phyloP scores from a whole-genome alignment of 179 eudicot genomes.

The Beta macrorhiza region DNA sequence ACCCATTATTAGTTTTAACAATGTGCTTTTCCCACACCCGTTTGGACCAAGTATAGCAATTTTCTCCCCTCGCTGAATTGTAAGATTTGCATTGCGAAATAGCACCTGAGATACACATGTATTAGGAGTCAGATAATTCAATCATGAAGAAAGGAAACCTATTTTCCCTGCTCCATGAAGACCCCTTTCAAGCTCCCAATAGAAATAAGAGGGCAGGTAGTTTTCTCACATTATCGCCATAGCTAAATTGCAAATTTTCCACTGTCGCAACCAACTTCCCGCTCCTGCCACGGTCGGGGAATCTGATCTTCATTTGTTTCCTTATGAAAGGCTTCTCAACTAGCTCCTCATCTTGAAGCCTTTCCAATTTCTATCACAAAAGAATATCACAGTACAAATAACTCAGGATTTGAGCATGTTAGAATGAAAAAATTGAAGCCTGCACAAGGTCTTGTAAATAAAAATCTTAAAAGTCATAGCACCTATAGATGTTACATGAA shows the following conservation, averaged over 20 bases:
- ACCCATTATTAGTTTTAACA: slow-evolving; percentile 84
- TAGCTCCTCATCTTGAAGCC: slow-evolving; percentile 86
- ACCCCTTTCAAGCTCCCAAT: background rate
- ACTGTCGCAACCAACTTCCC: slow-evolving; percentile 71
- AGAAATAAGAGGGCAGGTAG: slow-evolving; percentile 3
- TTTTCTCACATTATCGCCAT: slow-evolving; percentile 62
- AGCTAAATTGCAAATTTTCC: slow-evolving; percentile 72
- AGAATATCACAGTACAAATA: slow-evolving; percentile 9
- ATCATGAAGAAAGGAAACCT: background rate
- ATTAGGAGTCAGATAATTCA: slow-evolving; percentile 3
- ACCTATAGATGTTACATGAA: background rate
- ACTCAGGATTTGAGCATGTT: background rate
- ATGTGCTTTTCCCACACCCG: slow-evolving; percentile 96
- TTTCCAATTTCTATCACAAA: slow-evolving; percentile 74
- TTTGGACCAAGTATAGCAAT: slow-evolving; percentile 94
- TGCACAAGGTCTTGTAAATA: background rate
- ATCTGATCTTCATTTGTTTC: slow-evolving; percentile 92
- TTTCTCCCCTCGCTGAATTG: slow-evolving; percentile 88
- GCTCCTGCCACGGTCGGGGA: slow-evolving; percentile 91
- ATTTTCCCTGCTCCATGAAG: too few species aligned
- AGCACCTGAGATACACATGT: slow-evolving; percentile 50
- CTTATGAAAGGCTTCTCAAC: slow-evolving; percentile 92
- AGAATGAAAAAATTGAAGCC: background rate
- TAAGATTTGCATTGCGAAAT: slow-evolving; percentile 65
- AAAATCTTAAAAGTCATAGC: background rate